Base-by-base conservation (phyloP, 2,329 filamentous ascomycete species). In the Colletotrichum godetiae region DNA sequence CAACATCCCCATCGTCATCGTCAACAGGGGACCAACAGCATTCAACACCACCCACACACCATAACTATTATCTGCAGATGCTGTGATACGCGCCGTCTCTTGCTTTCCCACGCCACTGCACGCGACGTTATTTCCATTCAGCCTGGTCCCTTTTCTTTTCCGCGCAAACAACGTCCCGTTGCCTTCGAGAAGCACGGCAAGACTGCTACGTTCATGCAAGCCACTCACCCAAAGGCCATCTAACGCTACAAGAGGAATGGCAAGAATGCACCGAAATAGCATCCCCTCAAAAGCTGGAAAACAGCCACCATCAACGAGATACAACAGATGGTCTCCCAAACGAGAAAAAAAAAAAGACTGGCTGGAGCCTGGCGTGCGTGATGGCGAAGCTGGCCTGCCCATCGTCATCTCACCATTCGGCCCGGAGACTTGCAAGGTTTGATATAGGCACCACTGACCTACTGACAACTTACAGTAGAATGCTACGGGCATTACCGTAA, bases 321-420 rank as follows among this genome's bases (percentile, higher is more conserved):
- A 46, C 42, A 10, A 37, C 12, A 24, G 15, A 29, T 61, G 49
- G 68, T 6, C 49, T 29, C 42, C 19, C 8, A 49, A 49, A 22
- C 19, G 42, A n/a, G n/a, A n/a, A n/a, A n/a, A n/a, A n/a, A n/a
- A 27, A 11, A 49, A 22, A 49, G 42, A 49, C 19, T 49, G 42
- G 42, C 19, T 15, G 4, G 15, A 29, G 22, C 24, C 49, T 46
- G 63, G 49, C 57, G 63, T 42, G 12, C 24, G 22, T 31, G 12
- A 31, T 62, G 8, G 8, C 24, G 27, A 69, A 31, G 65, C 37
- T 68, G 35, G n/a, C 31, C 22, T 29, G 67, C 67, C 55, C 35
- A 73, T 70, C 66, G 15, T 73, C 70, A 73, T 73, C 46, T 66
- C 60, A 15, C 60, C 46, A 57, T 35, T 70, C 67, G 60, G 70